Percentiles rank a stretch among this genome's conserved stretches.
phyloP scores from a whole-genome alignment of 2,329 filamentous ascomycete genomes.

The Lomentospora prolificans region DNA sequence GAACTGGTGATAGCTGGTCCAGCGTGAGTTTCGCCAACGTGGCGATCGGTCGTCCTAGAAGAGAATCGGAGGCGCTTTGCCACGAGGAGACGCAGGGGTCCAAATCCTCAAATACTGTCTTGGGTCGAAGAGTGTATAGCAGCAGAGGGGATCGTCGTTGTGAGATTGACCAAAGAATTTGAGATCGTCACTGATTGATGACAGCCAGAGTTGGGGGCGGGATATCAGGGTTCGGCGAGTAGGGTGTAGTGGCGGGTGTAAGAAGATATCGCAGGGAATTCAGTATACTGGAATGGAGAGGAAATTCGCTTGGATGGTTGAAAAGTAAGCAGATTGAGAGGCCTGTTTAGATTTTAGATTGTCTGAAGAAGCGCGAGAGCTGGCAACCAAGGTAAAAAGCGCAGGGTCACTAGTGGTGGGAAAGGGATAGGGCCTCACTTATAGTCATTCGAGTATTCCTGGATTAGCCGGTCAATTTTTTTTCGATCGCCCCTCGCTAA shows the following conservation, averaged over 20 bases:
- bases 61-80: not conserved
- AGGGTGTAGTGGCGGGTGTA: too few species aligned
- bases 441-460: conserved; percentile 1
- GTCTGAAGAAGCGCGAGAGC: conserved; percentile 13
- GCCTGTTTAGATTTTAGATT: conserved; percentile 12
- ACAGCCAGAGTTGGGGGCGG: too few species aligned
- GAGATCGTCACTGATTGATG: too few species aligned
- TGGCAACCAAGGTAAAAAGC: not conserved
- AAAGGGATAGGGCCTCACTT: not conserved
- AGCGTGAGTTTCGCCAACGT: conserved; percentile 27
- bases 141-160: too few species aligned
- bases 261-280: too few species aligned
- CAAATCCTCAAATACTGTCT: too few species aligned
- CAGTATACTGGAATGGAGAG: too few species aligned
- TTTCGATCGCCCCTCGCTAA: not conserved
- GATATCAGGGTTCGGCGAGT: too few species aligned
- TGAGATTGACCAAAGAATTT: too few species aligned
- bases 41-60: conserved; percentile 7
- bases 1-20: conserved; percentile 12
- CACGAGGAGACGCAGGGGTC: too few species aligned
- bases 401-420: conserved; percentile 4
- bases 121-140: too few species aligned
- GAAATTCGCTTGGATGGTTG: too few species aligned
- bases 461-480: not conserved
- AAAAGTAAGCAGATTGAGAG: not conserved